These are phyloP conservation scores for Ceratocystis cubensis DNA, from an alignment of 2,329 filamentous ascomycete genomes.

Conservation along the genomic window DNA sequence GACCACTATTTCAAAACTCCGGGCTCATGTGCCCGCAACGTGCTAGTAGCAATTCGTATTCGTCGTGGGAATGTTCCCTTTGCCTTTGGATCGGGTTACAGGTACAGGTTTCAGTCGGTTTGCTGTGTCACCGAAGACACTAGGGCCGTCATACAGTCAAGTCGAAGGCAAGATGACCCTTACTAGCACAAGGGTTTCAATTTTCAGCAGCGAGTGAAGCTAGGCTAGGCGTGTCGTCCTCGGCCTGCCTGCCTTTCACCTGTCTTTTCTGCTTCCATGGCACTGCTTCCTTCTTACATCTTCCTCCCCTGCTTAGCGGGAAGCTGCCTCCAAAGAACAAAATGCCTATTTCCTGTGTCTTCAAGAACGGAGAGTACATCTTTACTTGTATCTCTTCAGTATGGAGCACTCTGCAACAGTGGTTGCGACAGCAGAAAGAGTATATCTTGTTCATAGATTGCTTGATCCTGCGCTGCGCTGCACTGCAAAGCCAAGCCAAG, in stretches of 20 bases:
- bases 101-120: conserved; percentile 2
- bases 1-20: background rate
- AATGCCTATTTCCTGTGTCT: too few species aligned
- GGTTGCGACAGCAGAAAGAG: background rate
- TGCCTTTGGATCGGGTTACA: background rate
- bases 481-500: background rate
- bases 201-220: background rate
- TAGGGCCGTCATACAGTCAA: background rate
- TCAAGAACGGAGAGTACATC: background rate
- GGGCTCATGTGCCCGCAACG: background rate
- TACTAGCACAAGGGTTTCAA: background rate
- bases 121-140: background rate
- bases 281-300: background rate
- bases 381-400: background rate
- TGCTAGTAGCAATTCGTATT: background rate
- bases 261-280: background rate
- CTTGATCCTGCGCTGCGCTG: too few species aligned
- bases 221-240: background rate
- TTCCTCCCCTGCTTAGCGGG: background rate
- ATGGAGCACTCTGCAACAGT: background rate
- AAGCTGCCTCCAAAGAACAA: background rate
- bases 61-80: background rate
- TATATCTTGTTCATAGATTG: too few species aligned
- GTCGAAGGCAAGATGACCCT: background rate
- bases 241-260: background rate